phyloP scores from a whole-genome alignment of 129 eudicot genomes.

The Lactuca sativa region DNA sequence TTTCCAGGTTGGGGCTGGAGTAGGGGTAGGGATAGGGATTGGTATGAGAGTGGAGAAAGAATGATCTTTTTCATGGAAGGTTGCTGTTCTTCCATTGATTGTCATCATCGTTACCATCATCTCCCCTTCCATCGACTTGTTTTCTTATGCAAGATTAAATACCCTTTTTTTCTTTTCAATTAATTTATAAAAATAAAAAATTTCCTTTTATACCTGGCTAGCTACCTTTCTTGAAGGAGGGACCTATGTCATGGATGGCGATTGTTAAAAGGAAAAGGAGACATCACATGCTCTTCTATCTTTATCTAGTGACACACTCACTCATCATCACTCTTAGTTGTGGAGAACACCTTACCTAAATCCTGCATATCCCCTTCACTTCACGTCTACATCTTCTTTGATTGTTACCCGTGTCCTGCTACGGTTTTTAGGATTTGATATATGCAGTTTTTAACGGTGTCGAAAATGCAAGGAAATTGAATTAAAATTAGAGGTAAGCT shows the following conservation, averaged over 20 bases:
- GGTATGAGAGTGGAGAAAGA: conserved; percentile 32
- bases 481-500: not conserved
- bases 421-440: not conserved
- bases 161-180: conserved; percentile 16
- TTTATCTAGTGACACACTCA: conserved; percentile 32
- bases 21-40: conserved; percentile 44
- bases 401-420: not conserved
- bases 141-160: conserved; percentile 28
- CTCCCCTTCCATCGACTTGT: conserved; percentile 47
- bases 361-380: not conserved
- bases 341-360: not conserved
- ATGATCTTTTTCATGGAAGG: conserved; percentile 30
- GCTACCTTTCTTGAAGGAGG: conserved; percentile 27
- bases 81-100: conserved; percentile 49
- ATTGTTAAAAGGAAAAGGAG: conserved; percentile 40
- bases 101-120: conserved; percentile 56
- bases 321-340: conserved; percentile 27
- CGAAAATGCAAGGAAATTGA: not conserved
- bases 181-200: conserved; percentile 8
- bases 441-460: not conserved
- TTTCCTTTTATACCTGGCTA: conserved; percentile 43
- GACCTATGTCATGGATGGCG: conserved; percentile 37
- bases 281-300: conserved; percentile 58
- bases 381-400: not conserved
- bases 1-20: conserved; percentile 83